Base-by-base conservation (phyloP, 306 rosid species). In the Mimosa bimucronata region DNA sequence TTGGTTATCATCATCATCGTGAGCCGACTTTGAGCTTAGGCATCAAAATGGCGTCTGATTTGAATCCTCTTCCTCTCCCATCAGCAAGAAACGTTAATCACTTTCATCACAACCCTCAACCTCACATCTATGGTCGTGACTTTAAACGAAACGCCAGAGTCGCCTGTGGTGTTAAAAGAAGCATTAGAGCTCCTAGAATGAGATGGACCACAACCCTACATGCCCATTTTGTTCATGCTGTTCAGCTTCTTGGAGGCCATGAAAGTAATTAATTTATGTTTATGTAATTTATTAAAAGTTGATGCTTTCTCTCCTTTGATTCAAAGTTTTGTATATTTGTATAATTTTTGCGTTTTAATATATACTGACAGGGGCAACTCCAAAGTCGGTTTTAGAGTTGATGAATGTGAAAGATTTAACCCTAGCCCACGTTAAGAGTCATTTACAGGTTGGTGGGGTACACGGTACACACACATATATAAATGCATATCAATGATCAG, bases 371-470 rank as follows among this genome's bases (percentile, higher is more conserved):
- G 99, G 99, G 79, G 99, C 99, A 69, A 95, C 99, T 7, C 99
- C 99, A 23, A 95, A 96, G 83, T 96, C 99, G 7, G 99, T 96
- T 68, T 86, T 93, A 82, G 99, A 96, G 89, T 79, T 96, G 86
- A 93, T 96, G 98, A 93, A 96, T 87, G 99, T 96, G 7, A 96
- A 96, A 82, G 99, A 96, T 93, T 92, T 96, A 93, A 96, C 98
- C 92, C 97, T 96, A 88, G 97, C 99, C 77, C 99, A 96, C 83
- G 99, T 96, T 84, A 96, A 96, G 92, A 96, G 99, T 86, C 99
- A 96, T 84, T 89, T 96, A 76, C 99, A 96, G 99, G 99, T 93
- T 88, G 95, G 99, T 95, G 88, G 85, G 90, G 28, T n/a, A n/a
- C n/a, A n/a, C n/a, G n/a, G n/a, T n/a, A n/a, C n/a, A n/a, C n/a